These are phyloP conservation scores for Ceratocystis albifundus DNA, from an alignment of 2,329 filamentous ascomycete species.

Conservation along the genomic window DNA sequence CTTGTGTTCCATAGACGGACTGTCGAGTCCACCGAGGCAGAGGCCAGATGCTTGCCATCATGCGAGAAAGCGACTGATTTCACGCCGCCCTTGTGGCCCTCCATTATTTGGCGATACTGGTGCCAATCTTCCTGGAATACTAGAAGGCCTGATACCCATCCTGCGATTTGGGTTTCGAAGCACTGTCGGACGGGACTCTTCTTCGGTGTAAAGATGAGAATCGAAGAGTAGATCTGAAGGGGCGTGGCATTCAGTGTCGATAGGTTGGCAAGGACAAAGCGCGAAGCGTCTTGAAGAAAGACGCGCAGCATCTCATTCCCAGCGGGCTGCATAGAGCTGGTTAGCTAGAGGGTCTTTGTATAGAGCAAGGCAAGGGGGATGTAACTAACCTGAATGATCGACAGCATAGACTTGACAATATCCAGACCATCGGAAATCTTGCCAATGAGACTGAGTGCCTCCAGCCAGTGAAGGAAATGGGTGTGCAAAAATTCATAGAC, in stretches of 20 bases:
- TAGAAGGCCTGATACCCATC: not conserved
- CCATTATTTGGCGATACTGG: not conserved
- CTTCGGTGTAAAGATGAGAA: constrained; percentile 8
- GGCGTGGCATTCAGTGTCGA: not conserved
- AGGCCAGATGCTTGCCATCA: not conserved
- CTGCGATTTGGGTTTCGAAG: not conserved
- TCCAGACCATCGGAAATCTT: not conserved
- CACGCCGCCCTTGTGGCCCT: constrained; percentile 8
- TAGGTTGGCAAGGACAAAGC: not conserved
- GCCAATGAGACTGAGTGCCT: constrained; percentile 7
- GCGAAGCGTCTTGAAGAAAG: not conserved
- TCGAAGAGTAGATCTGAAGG: constrained; percentile 1
- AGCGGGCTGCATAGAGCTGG: not conserved
- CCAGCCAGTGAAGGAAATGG: not conserved
- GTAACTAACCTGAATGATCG: not conserved
- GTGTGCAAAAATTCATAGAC: constrained; percentile 27
- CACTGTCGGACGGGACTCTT: not conserved
- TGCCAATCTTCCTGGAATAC: not conserved
- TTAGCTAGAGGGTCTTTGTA: not conserved
- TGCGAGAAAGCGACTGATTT: constrained; percentile 17
- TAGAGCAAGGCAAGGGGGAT: not conserved
- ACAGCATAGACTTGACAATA: not conserved
- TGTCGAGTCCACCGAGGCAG: not conserved
- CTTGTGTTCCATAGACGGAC: constrained; percentile 7
- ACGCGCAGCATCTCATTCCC: not conserved